Percentiles rank a stretch among this genome's conserved stretches.
phyloP scores from a whole-genome alignment of 2,329 filamentous ascomycete species.

The Septoria linicola region DNA sequence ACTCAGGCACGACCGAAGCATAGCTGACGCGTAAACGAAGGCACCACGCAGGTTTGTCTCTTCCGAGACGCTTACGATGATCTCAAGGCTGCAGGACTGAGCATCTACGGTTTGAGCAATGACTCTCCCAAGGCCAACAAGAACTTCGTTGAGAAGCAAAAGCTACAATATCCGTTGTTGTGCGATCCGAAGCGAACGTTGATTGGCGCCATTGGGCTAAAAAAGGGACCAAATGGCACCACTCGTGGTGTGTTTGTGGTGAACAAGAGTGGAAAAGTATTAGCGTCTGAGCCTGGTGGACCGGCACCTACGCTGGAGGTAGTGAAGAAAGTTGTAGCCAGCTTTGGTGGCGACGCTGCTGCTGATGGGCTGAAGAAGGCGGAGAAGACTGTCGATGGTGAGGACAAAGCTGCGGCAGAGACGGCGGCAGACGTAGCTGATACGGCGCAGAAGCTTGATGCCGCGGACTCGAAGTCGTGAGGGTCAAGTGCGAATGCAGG shows the following conservation, averaged over 20 bases:
- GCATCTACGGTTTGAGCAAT: constrained; percentile 84
- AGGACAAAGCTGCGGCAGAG: constrained; percentile 37
- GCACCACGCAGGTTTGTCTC: constrained; percentile 87
- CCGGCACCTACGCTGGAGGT: constrained; percentile 75
- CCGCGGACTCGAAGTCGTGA: not conserved
- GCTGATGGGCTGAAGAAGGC: constrained; percentile 37
- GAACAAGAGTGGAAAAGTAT: constrained; percentile 65
- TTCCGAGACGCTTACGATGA: constrained; percentile 83
- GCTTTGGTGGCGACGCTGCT: constrained; percentile 37
- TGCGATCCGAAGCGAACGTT: constrained; percentile 75
- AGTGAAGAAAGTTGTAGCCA: constrained; percentile 68
- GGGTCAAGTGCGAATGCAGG: not conserved
- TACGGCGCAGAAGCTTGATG: constrained; percentile 41
- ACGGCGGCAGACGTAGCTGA: constrained; percentile 49
- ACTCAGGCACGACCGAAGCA: not conserved
- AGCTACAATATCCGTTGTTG: constrained; percentile 80
- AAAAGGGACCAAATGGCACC: constrained; percentile 78
- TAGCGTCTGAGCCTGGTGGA: constrained; percentile 71
- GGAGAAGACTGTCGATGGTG: constrained; percentile 34
- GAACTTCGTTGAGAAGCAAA: constrained; percentile 88
- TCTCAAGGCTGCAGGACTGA: constrained; percentile 74
- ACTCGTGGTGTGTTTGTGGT: constrained; percentile 85
- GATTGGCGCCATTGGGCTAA: constrained; percentile 83
- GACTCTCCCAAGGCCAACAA: constrained; percentile 91
- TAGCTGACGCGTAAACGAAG: constrained; percentile 47